phyloP scores from a whole-genome alignment of 2,329 filamentous ascomycete species.

The Scopulariopsis brevicaulis region DNA sequence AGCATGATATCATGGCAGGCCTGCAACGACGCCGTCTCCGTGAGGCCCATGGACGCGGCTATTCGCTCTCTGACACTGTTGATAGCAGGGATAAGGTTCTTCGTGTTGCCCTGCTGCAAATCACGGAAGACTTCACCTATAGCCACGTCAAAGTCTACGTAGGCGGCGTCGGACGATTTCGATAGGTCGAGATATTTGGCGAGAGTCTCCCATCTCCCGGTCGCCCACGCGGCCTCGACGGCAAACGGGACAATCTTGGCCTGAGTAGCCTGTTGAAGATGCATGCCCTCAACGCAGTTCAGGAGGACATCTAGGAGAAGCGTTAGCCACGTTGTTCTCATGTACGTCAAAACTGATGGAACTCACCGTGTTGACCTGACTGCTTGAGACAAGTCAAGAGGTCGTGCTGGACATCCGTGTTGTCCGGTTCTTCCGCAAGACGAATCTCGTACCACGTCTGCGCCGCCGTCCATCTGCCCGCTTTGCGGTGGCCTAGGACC shows the following conservation, averaged over 20 bases:
- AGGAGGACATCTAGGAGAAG: constrained; percentile 59
- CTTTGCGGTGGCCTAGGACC: constrained; percentile 83
- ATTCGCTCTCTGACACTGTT: constrained; percentile 57
- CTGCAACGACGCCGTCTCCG: constrained; percentile 69
- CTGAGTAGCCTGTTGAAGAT: constrained; percentile 35
- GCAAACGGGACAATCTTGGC: constrained; percentile 69
- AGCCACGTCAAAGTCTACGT: constrained; percentile 70
- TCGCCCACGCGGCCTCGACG: constrained; percentile 86
- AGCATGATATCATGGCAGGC: constrained; percentile 77
- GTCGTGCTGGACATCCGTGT: constrained; percentile 69
- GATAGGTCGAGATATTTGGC: constrained; percentile 44
- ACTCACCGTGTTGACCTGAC: constrained; percentile 82
- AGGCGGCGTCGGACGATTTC: constrained; percentile 21
- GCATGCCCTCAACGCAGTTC: constrained; percentile 75
- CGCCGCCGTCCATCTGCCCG: constrained; percentile 84
- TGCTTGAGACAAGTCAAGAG: constrained; percentile 83
- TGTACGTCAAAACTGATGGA: neutral
- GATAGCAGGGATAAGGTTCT: constrained; percentile 42
- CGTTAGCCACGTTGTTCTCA: neutral
- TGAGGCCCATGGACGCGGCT: constrained; percentile 62
- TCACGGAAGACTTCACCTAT: constrained; percentile 51
- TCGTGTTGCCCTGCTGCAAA: constrained; percentile 40
- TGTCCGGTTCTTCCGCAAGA: constrained; percentile 65
- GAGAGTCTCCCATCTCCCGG: constrained; percentile 68
- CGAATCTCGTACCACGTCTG: constrained; percentile 97